phyloP scores from a whole-genome alignment of 2,329 filamentous ascomycete genomes.

The Elsinoe ampelina region DNA sequence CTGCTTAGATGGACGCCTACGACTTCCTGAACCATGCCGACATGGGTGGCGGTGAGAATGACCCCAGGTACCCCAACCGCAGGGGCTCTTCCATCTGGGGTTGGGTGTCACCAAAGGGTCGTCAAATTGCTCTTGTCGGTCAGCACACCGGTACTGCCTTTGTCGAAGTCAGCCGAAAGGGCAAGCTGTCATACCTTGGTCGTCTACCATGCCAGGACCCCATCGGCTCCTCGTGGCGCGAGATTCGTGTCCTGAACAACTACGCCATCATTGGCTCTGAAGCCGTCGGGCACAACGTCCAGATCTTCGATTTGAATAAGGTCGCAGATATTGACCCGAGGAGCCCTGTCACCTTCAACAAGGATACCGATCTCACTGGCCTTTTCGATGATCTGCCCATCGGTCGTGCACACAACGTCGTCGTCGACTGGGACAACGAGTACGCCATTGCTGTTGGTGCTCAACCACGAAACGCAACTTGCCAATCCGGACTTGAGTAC shows the following conservation, averaged over 20 bases:
- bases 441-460: slow-evolving; percentile 38
- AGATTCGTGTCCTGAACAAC: slow-evolving; percentile 40
- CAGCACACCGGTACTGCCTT: slow-evolving; percentile 48
- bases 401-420: slow-evolving; percentile 46
- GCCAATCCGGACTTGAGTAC: slow-evolving; percentile 44
- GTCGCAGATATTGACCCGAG: slow-evolving; percentile 36
- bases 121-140: slow-evolving; percentile 47
- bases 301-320: slow-evolving; percentile 55
- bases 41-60: slow-evolving; percentile 36
- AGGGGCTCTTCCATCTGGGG: slow-evolving; percentile 44
- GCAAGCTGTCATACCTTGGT: slow-evolving; percentile 45
- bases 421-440: slow-evolving; percentile 41
- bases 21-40: slow-evolving; percentile 47
- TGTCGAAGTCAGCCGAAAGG: slow-evolving; percentile 42
- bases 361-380: slow-evolving; percentile 34
- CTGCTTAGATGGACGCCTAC: slow-evolving; percentile 39
- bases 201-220: slow-evolving; percentile 42
- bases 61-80: slow-evolving; percentile 23
- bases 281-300: slow-evolving; percentile 46
- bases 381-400: slow-evolving; percentile 34
- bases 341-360: slow-evolving; percentile 37
- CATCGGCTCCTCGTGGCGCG: slow-evolving; percentile 43
- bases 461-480: slow-evolving; percentile 35
- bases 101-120: slow-evolving; percentile 47
- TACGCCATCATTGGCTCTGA: slow-evolving; percentile 38